phyloP scores from a whole-genome alignment of 2,329 filamentous ascomycete genomes.

The Aureobasidium sp. region DNA sequence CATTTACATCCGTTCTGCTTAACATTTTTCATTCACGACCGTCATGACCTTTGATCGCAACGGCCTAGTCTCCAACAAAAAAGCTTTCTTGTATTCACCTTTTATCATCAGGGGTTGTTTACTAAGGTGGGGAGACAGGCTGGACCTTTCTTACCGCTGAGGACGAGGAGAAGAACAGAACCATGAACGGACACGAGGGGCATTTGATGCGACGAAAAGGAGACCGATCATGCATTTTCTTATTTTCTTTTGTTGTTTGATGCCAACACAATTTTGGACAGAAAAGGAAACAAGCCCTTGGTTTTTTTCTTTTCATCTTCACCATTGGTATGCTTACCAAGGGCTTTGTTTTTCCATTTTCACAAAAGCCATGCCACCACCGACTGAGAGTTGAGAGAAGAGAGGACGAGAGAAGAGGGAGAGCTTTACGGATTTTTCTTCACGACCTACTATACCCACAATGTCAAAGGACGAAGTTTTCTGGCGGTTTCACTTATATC shows the following conservation, averaged over 20 bases:
- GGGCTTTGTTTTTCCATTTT: not conserved
- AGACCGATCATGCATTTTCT: conserved; percentile 4
- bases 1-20: not conserved
- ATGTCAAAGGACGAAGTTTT: conserved; percentile 6
- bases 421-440: conserved; percentile 12
- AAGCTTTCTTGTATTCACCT: conserved; percentile 7
- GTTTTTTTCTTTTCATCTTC: not conserved
- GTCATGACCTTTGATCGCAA: conserved; percentile 11
- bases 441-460: conserved; percentile 2
- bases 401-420: not conserved
- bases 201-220: not conserved
- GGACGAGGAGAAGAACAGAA: not conserved
- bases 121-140: not conserved
- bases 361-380: not conserved
- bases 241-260: not conserved
- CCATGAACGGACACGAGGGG: not conserved
- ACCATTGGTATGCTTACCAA: not conserved
- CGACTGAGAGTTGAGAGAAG: conserved; percentile 7
- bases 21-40: conserved; percentile 1
- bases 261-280: not conserved
- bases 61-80: conserved; percentile 3
- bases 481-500: not conserved
- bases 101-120: not conserved
- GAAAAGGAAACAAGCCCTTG: not conserved
- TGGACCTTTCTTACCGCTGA: not conserved